Base-by-base conservation (phyloP, 108 stramenopile species). In the Skeletonema menzelii region DNA sequence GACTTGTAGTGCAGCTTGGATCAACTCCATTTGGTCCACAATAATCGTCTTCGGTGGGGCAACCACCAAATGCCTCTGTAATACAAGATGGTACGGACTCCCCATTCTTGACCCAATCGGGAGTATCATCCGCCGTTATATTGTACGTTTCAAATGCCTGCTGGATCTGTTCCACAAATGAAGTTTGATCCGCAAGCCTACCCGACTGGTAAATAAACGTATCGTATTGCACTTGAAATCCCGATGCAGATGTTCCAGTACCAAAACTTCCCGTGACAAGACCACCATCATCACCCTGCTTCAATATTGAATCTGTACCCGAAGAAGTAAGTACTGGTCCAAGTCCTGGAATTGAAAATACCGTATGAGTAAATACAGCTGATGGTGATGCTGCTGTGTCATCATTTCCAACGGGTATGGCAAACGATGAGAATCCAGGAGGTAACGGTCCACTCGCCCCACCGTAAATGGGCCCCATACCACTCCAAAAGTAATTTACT, bases 1-100 rank as follows among this genome's bases (percentile, higher is more conserved):
- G 22, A 7, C 42, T 46, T 13, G n/a, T 6, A 13, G 42, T 64
- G 63, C 63, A 64, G 12, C 44, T 64, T 19, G 63, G 63, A 47
- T 64, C 63, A 15, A 30, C 17, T 11, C 58, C 58, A 27, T 59
- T n/a, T 8, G 27, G 35, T 20, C 30, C 37, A 31, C 58, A 59
- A 24, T 30, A 59, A 19, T 30, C 27, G 1, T 59, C 59, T 8
- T 35, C 59, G 2, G 38, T 40, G 13, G 14, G 13, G 13, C 14
- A 40, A 15, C 38, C 38, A 14, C 38, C 38, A 4, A 40, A 40
- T 15, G 38, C 14, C 3, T 40, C 38, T 40, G 38, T 14, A 15
- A 40, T 15, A 14, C 38, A 40, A 13, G 14, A 40, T 15, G 38
- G 38, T 0, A 15, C 38, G 3, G 38, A 14, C 14, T 15, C 38